Conservation (phyloP, 495 filamentous ascomycete species). For the Platismatia glauca region DNA sequence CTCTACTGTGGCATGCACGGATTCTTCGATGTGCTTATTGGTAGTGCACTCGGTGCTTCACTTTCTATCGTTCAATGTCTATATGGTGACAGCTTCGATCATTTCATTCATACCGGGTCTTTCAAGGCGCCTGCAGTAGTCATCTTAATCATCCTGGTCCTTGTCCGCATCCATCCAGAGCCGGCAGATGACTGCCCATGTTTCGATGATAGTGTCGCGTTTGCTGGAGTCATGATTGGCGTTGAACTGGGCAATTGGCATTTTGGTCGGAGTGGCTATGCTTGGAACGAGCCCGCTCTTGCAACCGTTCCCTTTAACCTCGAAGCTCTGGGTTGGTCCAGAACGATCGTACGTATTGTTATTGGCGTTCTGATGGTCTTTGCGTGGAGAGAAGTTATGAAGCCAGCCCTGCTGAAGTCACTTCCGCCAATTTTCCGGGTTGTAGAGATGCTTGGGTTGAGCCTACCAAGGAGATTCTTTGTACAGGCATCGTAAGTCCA, state of each 20-base stretch:
- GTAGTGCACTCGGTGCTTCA: constrained; percentile 61
- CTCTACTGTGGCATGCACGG: constrained; percentile 99
- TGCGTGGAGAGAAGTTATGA: constrained; percentile 78
- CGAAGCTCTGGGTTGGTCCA: constrained; percentile 51
- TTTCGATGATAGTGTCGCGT: constrained; percentile 93
- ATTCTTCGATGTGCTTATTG: constrained; percentile 79
- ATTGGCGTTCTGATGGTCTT: constrained; percentile 78
- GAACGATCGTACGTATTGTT: constrained; percentile 54
- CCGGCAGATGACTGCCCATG: constrained; percentile 96
- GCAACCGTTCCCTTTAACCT: constrained; percentile 57
- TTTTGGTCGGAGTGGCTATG: constrained; percentile 47
- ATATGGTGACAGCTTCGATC: constrained; percentile 58
- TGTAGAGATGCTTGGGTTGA: constrained; percentile 68
- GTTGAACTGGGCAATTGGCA: constrained; percentile 75
- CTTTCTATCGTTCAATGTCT: constrained; percentile 62
- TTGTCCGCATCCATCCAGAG: constrained; percentile 88
- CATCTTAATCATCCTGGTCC: constrained; percentile 54
- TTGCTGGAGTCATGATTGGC: constrained; percentile 81
- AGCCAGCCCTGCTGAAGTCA: constrained; percentile 65
- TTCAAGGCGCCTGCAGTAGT: constrained; percentile 51
- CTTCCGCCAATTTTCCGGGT: constrained; percentile 83
- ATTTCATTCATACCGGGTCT: constrained; percentile 49
- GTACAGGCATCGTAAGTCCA: constrained; percentile 68
- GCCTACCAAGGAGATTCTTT: constrained; percentile 79
- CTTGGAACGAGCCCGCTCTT: constrained; percentile 49